These are phyloP conservation scores for Suillus variegatus DNA, from an alignment of 768 basidiomycete species.

Conservation along the genomic window DNA sequence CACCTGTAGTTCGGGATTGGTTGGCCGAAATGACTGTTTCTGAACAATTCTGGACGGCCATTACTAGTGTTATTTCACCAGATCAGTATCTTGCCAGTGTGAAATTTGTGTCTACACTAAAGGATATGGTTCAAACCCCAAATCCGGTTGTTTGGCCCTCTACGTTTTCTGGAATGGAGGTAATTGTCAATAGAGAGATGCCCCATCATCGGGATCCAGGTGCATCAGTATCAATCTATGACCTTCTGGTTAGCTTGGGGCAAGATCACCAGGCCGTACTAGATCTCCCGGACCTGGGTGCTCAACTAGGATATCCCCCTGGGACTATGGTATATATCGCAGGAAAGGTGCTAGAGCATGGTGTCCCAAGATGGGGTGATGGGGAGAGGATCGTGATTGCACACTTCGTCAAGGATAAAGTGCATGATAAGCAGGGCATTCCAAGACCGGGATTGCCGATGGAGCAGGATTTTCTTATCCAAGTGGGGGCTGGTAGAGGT, in stretches of 20 bases:
- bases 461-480: not conserved
- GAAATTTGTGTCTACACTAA: not conserved
- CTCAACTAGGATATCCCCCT: not conserved
- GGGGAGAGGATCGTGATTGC: no score
- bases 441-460: not conserved
- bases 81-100: not conserved
- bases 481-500: not conserved
- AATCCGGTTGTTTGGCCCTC: constrained; percentile 1
- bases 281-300: not conserved
- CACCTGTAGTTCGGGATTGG: not conserved
- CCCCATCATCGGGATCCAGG: no score
- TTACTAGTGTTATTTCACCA: not conserved
- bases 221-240: no score
- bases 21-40: not conserved
- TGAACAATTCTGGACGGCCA: not conserved
- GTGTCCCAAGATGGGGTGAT: not conserved
- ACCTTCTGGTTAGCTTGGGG: no score
- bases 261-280: not conserved
- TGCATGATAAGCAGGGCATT: not conserved
- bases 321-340: not conserved
- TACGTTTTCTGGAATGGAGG: not conserved
- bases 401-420: not conserved
- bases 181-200: no score
- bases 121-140: not conserved
- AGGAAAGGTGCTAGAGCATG: not conserved